phyloP scores from a whole-genome alignment of 2,329 filamentous ascomycete genomes.

The Coniochaeta pulveracea region DNA sequence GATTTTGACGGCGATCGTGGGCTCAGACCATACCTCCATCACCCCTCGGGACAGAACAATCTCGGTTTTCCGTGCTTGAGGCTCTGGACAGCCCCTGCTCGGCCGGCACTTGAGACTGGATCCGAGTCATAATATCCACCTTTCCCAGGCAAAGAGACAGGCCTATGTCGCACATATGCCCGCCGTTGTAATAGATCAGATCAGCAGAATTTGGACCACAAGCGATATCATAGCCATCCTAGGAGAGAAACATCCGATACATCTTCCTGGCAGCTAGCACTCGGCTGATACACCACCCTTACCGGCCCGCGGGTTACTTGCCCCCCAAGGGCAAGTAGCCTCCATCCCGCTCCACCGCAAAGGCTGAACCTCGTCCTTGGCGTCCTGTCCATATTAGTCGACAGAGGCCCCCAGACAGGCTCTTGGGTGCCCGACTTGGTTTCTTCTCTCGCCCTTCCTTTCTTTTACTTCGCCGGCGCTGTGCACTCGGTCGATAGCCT shows the following conservation, averaged over 20 bases:
- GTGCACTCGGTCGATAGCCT: conserved; percentile 41
- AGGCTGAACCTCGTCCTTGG: conserved; percentile 3
- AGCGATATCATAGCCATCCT: conserved; percentile 26
- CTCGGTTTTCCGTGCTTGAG: no score
- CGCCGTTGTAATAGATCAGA: conserved; percentile 39
- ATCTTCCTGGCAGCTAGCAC: conserved; percentile 19
- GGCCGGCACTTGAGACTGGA: neutral
- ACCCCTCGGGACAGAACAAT: no score
- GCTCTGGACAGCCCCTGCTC: conserved; percentile 2
- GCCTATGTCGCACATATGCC: conserved; percentile 42
- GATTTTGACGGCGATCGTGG: conserved; percentile 6
- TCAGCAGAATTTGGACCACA: conserved; percentile 36
- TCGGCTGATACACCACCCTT: conserved; percentile 26
- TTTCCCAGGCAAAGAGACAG: conserved; percentile 14
- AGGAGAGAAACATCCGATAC: conserved; percentile 27
- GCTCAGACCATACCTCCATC: conserved; percentile 4
- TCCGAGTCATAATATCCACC: neutral
- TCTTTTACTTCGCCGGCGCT: conserved; percentile 25
- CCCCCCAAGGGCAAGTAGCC: conserved; percentile 24
- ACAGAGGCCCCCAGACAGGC: conserved; percentile 12
- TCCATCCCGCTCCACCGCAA: conserved; percentile 9
- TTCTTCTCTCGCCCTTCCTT: conserved; percentile 16
- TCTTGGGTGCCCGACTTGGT: conserved; percentile 10
- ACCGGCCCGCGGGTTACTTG: conserved; percentile 21
- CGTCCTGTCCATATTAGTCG: conserved; percentile 17